Base-by-base conservation (phyloP, 495 filamentous ascomycete species). In the Penicillium lividum region DNA sequence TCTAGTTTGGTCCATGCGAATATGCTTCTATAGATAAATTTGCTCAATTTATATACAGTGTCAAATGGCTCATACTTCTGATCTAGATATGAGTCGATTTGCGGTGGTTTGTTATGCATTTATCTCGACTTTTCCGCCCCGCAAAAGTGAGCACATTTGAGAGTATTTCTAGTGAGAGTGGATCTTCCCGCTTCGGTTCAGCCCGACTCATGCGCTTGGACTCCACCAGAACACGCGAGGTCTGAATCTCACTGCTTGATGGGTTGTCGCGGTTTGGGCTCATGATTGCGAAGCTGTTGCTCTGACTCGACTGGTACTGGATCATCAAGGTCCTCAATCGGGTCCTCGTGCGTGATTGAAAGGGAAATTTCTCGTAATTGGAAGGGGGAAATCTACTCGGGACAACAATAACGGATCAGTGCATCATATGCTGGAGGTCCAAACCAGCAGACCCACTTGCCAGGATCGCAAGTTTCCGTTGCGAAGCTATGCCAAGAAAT, bases 141-240 rank as follows among this genome's bases (percentile, higher is more conserved):
- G 33, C 50, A 52, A 51, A 34, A 40, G 16, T 60, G 58, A 60
- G 58, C 58, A 60, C 18, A 60, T 60, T 60, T 60, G 58, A 48
- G 58, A n/a, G 53, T 30, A 34, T 56, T 61, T 57, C 38, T 22
- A 42, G 22, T 40, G 31, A 43, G 28, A 36, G 58, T 60, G 58
- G 58, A 42, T 5, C 53, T 43, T 50, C 45, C 43, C 42, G 49
- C 34, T 31, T 46, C 51, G 57, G 43, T 8, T 42, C 43, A 31
- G 25, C 31, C 57, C 42, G 57, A 18, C 31, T n/a, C 34, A 10
- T 42, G 29, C 29, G 50, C 38, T 40, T 40, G 3, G 38, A 40
- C 38, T 40, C 38, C 38, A 40, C 38, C 13, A 5, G 13, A 40
- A 11, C 38, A 40, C 11, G 15, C 38, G 5, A 40, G 15, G 6